phyloP scores from a whole-genome alignment of 164 flowering plant species.

The Kingdonia uniflora region DNA sequence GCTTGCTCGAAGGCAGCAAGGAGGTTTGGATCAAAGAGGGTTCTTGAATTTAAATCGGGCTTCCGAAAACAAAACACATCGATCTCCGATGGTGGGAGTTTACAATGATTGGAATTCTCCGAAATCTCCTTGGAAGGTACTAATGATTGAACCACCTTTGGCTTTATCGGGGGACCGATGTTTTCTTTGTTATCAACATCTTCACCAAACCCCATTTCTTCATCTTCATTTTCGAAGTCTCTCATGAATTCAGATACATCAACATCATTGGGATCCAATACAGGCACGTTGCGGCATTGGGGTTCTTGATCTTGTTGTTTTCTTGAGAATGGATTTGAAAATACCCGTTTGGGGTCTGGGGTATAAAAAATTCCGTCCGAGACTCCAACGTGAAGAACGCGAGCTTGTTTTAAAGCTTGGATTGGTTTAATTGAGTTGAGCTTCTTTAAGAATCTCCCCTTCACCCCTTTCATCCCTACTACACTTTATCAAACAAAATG shows the following conservation, averaged over 20 bases:
- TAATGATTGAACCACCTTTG: slow-evolving; percentile 7
- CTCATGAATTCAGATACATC: slow-evolving; percentile 43
- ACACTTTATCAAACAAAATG: not conserved
- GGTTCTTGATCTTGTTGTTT: no score
- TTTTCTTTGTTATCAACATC: slow-evolving; percentile 46
- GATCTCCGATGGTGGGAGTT: slow-evolving; percentile 7
- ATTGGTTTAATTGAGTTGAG: slow-evolving; percentile 50
- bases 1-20: slow-evolving; percentile 29
- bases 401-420: slow-evolving; percentile 39
- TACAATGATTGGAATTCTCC: slow-evolving; percentile 6
- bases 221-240: slow-evolving; percentile 55
- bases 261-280: slow-evolving; percentile 28
- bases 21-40: slow-evolving; percentile 35
- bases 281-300: not conserved
- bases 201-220: slow-evolving; percentile 21
- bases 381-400: slow-evolving; percentile 41
- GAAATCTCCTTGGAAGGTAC: slow-evolving; percentile 6
- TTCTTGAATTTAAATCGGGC: slow-evolving; percentile 27
- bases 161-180: slow-evolving; percentile 23
- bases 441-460: slow-evolving; percentile 66
- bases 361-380: slow-evolving; percentile 28
- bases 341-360: no score
- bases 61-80: slow-evolving; percentile 19
- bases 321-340: no score
- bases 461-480: slow-evolving; percentile 47